Base-by-base conservation (phyloP, 352 stramenopile genomes). In the Pythium diclinum region DNA sequence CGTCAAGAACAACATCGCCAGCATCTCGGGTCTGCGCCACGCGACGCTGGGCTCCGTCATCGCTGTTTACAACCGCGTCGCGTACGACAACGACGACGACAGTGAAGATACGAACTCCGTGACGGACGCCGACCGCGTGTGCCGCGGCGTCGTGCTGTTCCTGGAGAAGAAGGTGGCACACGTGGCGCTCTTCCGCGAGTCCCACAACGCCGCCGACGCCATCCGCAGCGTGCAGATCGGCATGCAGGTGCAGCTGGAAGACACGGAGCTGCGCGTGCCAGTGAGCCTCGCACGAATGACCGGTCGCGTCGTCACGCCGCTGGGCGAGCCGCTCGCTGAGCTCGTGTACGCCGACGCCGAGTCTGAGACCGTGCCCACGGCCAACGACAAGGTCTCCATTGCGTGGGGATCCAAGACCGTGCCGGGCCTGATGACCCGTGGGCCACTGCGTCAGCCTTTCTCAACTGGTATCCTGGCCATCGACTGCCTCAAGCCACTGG, bases 401-500 rank as follows among this genome's bases (percentile, higher is more conserved):
- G 75, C 71, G 21, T 90, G 79, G 79, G 72, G 79, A 7, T 70
- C 69, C 32, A 82, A 85, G 64, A 87, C 72, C 40, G 83, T 94
- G 4, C 85, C 85, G 0, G 74, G 77, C 6, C 63, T 94, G 40
- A 85, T 92, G 79, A 51, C 77, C 13, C 79, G 85, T 21, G 72
- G 65, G 0, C 73, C 79, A 21, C 65, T 94, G 16, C 72, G 67
- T n/a, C 65, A 77, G 11, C 70, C 83, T 1, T 85, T 90, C 32
- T 63, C 78, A 10, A 94, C 85, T 2, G 83, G 83, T 0, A 69
- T 94, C 14, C 55, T 89, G 53, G 83, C 82, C 13, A 76, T 94
- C 49, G 85, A 94, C 62, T 94, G 85, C 66, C 68, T 94, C 36
- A 80, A 92, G 63, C 85, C 85, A 1, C 73, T 94, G 51, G 85